Percentiles rank a stretch among this genome's conserved stretches.
These are phyloP conservation scores for Arachis stenosperma DNA, from an alignment of 306 rosid genomes.

Conservation along the genomic window DNA sequence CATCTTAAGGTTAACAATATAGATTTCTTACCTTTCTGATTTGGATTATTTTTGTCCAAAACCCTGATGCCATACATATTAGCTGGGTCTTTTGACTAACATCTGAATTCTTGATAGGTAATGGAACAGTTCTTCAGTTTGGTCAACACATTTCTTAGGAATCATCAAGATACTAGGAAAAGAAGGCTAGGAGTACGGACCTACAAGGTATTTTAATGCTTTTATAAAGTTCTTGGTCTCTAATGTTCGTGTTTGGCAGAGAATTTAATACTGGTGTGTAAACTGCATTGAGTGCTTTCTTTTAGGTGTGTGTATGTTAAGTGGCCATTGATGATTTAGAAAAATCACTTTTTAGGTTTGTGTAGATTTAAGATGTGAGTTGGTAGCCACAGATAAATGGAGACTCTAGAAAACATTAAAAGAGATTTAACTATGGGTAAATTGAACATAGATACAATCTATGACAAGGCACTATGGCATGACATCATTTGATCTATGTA, in stretches of 20 bases:
- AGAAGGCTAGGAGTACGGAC: constrained; percentile 90
- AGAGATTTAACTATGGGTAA: not conserved
- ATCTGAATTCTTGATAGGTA: constrained; percentile 57
- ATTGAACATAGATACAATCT: not conserved
- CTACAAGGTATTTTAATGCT: constrained; percentile 72
- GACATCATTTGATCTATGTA: not conserved
- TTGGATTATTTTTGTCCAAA: constrained; percentile 12
- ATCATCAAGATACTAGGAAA: constrained; percentile 79
- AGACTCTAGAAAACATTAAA: too few relatives aligned
- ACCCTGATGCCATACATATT: constrained; percentile 32
- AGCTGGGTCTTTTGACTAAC: not conserved
- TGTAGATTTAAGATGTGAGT: not conserved
- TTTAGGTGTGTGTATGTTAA: not conserved
- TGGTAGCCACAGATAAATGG: not conserved
- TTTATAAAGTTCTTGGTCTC: constrained; percentile 29
- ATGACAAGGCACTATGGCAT: not conserved
- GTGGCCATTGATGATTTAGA: not conserved
- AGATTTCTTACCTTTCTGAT: constrained; percentile 18
- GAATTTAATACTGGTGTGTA: constrained; percentile 13
- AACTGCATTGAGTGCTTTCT: not conserved
- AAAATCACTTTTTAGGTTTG: not conserved
- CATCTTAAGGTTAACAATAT: not conserved
- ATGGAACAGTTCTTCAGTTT: constrained; percentile 95
- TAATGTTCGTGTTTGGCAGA: constrained; percentile 20
- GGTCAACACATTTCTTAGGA: constrained; percentile 89